Conservation (phyloP, 495 filamentous ascomycete genomes). For the Bryoglossum gracile region DNA sequence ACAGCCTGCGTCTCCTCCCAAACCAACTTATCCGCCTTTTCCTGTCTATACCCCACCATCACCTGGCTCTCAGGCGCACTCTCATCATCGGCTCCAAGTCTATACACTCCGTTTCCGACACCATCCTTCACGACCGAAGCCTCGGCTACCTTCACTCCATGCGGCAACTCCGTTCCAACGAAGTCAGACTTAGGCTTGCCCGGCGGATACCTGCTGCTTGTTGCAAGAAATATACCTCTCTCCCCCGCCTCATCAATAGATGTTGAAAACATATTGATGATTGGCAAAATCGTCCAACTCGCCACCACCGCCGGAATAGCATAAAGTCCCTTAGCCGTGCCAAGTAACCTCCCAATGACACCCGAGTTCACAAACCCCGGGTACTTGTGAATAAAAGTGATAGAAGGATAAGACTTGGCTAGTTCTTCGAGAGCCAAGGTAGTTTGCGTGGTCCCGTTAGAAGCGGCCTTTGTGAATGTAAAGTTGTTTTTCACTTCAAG, state of each 20-base stretch:
- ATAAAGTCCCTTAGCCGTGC: constrained; percentile 7
- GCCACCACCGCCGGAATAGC: constrained; percentile 14
- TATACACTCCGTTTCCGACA: constrained; percentile 21
- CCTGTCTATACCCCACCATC: constrained; percentile 5
- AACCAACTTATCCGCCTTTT: constrained; percentile 11
- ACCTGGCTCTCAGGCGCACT: constrained; percentile 1
- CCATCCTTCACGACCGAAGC: constrained; percentile 14
- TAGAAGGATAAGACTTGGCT: constrained; percentile 20
- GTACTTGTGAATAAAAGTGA: constrained; percentile 34
- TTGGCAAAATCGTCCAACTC: constrained; percentile 13
- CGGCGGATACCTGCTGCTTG: constrained; percentile 20
- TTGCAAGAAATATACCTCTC: constrained; percentile 22
- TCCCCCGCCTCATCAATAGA: constrained; percentile 22
- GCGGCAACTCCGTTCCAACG: constrained; percentile 7
- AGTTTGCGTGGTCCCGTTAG: constrained; percentile 20
- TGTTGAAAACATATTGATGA: constrained; percentile 15
- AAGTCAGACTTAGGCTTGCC: constrained; percentile 8
- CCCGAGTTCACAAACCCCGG: constrained; percentile 34
- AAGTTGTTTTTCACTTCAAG: constrained; percentile 22
- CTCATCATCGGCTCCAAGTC: constrained; percentile 16
- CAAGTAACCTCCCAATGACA: constrained; percentile 10
- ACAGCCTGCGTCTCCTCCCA: constrained; percentile 19
- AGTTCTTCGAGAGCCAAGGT: constrained; percentile 32
- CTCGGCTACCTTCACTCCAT: constrained; percentile 8
- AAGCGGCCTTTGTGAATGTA: constrained; percentile 16